Percentiles rank a stretch among this genome's conserved stretches.
These are phyloP conservation scores for Mycothermus thermophilus DNA, from an alignment of 495 filamentous ascomycete species.

Conservation along the genomic window DNA sequence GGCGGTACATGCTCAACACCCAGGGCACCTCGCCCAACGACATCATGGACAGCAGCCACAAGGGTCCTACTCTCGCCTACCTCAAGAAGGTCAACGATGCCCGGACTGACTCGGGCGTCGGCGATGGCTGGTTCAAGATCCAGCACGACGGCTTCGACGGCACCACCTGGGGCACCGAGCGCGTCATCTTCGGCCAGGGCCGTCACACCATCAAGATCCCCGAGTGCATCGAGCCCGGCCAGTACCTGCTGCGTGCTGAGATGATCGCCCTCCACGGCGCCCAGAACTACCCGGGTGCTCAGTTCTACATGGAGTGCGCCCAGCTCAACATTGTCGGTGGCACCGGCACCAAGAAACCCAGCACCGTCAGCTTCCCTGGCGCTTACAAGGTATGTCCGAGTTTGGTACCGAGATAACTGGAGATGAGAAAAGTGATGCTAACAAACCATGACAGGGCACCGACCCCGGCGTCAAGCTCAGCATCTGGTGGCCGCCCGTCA, in stretches of 20 bases:
- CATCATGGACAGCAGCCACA: conserved; percentile 33
- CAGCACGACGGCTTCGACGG: conserved; percentile 30
- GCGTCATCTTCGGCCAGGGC: conserved; percentile 35
- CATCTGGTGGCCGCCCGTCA: conserved; percentile 30
- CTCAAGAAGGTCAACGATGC: conserved; percentile 38
- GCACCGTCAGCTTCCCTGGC: conserved; percentile 27
- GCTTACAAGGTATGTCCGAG: conserved; percentile 22
- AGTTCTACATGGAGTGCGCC: conserved; percentile 42
- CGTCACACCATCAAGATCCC: conserved; percentile 32
- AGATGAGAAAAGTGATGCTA: too few species aligned
- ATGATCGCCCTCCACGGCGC: conserved; percentile 40
- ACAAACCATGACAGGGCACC: too few species aligned
- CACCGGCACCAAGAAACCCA: conserved; percentile 16
- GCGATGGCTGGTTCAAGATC: conserved; percentile 39
- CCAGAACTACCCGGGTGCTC: conserved; percentile 27
- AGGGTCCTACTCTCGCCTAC: conserved; percentile 35
- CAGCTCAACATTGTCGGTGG: conserved; percentile 34
- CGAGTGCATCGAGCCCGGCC: conserved; percentile 29
- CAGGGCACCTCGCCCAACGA: conserved; percentile 26
- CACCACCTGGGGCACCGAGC: conserved; percentile 31
- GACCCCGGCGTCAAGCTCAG: conserved; percentile 35
- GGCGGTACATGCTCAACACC: conserved; percentile 33
- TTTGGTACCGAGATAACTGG: too few species aligned
- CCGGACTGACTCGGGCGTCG: conserved; percentile 26
- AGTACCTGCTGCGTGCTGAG: conserved; percentile 41